phyloP scores from a whole-genome alignment of 176 grass and related monocot genomes.

The Ensete ventricosum region DNA sequence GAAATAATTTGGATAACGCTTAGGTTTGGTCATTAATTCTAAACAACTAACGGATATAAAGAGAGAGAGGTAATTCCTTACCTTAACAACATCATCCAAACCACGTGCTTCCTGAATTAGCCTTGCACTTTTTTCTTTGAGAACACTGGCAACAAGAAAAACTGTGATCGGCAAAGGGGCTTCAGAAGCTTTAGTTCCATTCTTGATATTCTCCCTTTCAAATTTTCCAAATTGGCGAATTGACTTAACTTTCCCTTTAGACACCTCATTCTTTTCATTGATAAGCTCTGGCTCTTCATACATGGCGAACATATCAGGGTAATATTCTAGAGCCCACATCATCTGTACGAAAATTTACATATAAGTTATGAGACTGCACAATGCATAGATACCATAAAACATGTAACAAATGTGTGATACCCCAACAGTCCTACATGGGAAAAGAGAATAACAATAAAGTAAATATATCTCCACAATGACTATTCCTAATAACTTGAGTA shows the following conservation, averaged over 20 bases:
- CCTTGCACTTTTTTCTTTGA: slow-evolving; percentile 93
- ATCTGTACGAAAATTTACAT: slow-evolving; percentile 41
- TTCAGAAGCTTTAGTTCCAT: slow-evolving; percentile 39
- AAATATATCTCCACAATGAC: too few species aligned
- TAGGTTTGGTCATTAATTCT: background rate
- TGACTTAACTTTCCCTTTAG: slow-evolving; percentile 68
- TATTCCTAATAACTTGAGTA: too few species aligned
- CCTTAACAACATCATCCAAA: slow-evolving; percentile 92
- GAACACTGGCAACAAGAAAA: slow-evolving; percentile 97
- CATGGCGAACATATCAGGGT: slow-evolving; percentile 77
- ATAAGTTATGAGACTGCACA: too few species aligned
- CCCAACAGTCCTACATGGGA: too few species aligned
- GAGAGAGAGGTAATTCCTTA: slow-evolving; percentile 14
- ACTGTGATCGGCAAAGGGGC: slow-evolving; percentile 94
- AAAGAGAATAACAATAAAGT: too few species aligned
- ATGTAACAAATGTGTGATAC: background rate
- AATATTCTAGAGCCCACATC: slow-evolving; percentile 99
- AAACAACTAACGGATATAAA: background rate
- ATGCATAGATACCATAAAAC: slow-evolving; percentile 20
- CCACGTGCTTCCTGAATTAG: slow-evolving; percentile 82
- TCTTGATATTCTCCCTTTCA: slow-evolving; percentile 69
- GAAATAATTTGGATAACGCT: too few species aligned
- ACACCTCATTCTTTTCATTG: slow-evolving; percentile 47
- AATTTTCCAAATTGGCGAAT: slow-evolving; percentile 83
- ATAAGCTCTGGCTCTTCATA: slow-evolving; percentile 65